These are phyloP conservation scores for Cyberlindnera maclurae DNA, from an alignment of 805 yeast species.

Conservation along the genomic window DNA sequence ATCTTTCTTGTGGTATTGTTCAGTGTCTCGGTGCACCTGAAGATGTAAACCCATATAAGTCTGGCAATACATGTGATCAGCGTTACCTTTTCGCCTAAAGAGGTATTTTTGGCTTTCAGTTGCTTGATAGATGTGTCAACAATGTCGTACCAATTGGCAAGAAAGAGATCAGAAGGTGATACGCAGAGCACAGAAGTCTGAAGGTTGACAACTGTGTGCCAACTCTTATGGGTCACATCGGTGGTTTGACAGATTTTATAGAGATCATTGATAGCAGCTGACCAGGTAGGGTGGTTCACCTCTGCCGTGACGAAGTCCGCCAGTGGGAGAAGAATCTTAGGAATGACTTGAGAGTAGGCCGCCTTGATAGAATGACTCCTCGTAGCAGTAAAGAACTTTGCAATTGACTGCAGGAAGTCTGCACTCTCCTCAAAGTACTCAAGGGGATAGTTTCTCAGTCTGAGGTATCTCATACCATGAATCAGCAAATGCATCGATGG, in stretches of 20 bases:
- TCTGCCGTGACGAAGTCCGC: slow-evolving; percentile 89
- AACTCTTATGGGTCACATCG: slow-evolving; percentile 39
- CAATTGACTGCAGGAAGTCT: slow-evolving; percentile 77
- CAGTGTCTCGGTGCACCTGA: slow-evolving; percentile 79
- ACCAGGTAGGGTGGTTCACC: slow-evolving; percentile 94
- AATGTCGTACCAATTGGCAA: slow-evolving; percentile 61
- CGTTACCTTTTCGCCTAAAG: slow-evolving; percentile 39
- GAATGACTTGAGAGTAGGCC: slow-evolving; percentile 82
- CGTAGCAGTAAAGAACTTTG: slow-evolving; percentile 70
- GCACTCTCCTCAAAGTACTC: slow-evolving; percentile 92
- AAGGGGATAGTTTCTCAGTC: slow-evolving; percentile 74
- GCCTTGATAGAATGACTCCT: slow-evolving; percentile 56
- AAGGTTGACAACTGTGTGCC: slow-evolving; percentile 64
- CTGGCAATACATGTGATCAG: slow-evolving; percentile 63
- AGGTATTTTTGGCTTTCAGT: slow-evolving; percentile 53
- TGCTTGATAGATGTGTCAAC: slow-evolving; percentile 56
- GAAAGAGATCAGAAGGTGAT: slow-evolving; percentile 69
- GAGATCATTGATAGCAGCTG: slow-evolving; percentile 63
- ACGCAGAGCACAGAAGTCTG: slow-evolving; percentile 73
- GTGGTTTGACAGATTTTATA: slow-evolving; percentile 42
- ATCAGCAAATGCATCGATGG: slow-evolving; percentile 67
- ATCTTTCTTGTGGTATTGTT: slow-evolving; percentile 80
- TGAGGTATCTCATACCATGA: slow-evolving; percentile 85
- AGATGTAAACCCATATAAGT: slow-evolving; percentile 83
- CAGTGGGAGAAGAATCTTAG: slow-evolving; percentile 67